phyloP scores from a whole-genome alignment of 768 basidiomycete species.

The Rhizopogon rudus region DNA sequence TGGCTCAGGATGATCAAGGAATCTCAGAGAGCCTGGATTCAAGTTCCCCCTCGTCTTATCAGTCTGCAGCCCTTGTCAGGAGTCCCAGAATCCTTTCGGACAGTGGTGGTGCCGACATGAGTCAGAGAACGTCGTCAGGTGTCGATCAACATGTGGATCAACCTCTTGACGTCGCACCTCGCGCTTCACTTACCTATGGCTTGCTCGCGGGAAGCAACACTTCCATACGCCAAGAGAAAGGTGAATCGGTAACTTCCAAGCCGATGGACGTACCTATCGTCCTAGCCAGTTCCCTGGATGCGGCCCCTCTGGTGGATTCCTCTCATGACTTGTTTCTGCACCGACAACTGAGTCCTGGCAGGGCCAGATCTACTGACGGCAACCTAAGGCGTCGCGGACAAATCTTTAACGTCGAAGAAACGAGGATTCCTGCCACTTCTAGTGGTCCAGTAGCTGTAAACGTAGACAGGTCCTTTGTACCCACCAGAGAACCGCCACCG shows the following conservation, averaged over 20 bases:
- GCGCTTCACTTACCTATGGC: background rate
- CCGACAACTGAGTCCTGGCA: background rate
- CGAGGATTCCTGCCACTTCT: background rate
- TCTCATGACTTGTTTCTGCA: background rate
- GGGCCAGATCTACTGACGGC: background rate
- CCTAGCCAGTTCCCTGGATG: background rate
- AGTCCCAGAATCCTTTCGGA: background rate
- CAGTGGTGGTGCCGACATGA: background rate
- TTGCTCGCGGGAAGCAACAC: background rate
- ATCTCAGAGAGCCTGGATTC: background rate
- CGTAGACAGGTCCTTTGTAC: conserved; percentile 6
- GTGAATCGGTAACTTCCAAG: background rate
- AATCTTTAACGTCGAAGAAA: conserved; percentile 12
- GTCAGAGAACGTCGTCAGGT: background rate
- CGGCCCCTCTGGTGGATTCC: background rate
- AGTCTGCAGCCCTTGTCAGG: background rate
- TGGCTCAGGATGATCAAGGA: background rate
- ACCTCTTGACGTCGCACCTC: background rate
- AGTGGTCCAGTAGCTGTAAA: conserved; percentile 3
- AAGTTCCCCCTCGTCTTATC: background rate
- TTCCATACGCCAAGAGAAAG: background rate
- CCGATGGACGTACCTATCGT: conserved; percentile 1
- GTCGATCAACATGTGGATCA: background rate
- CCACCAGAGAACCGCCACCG: conserved; percentile 16
- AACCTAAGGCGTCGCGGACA: conserved; percentile 20